Conservation (phyloP, 1,139 yeast genomes). For the Nakaseomyces kungkrabaensis region DNA sequence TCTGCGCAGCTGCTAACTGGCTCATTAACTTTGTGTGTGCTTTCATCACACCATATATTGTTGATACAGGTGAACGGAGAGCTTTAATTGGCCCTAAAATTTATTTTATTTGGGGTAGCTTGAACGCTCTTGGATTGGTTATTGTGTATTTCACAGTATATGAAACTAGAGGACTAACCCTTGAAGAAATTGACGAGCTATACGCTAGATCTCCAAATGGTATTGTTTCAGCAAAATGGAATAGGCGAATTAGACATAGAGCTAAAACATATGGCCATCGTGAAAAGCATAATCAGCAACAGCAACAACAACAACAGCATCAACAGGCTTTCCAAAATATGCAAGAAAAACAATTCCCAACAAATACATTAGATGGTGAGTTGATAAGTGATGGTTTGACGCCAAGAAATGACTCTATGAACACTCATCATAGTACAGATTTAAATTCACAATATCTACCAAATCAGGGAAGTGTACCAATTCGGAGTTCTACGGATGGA, state of each 20-base stretch:
- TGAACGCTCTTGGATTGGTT: constrained; percentile 49
- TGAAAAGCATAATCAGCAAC: background rate
- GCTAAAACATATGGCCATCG: background rate
- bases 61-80: constrained; percentile 53
- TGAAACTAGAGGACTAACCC: constrained; percentile 65
- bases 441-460: background rate
- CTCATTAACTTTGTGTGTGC: constrained; percentile 70
- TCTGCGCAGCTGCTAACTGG: constrained; percentile 78
- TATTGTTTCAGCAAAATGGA: constrained; percentile 28
- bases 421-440: constrained; percentile 1
- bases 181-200: constrained; percentile 69
- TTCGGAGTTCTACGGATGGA: constrained; percentile 2
- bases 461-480: background rate
- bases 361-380: background rate
- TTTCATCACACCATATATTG: constrained; percentile 62
- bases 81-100: constrained; percentile 60
- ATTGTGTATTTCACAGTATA: constrained; percentile 54
- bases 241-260: constrained; percentile 16
- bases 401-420: constrained; percentile 2
- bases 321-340: background rate
- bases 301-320: background rate
- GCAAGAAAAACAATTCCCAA: background rate
- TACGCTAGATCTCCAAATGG: constrained; percentile 37
- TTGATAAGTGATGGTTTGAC: constrained; percentile 2
- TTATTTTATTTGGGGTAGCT: constrained; percentile 70